Evolutionary conservation across 1,284 basidiomycete genomes (phyloP).

Genomic region (Microbotryum saponariae): DNA sequence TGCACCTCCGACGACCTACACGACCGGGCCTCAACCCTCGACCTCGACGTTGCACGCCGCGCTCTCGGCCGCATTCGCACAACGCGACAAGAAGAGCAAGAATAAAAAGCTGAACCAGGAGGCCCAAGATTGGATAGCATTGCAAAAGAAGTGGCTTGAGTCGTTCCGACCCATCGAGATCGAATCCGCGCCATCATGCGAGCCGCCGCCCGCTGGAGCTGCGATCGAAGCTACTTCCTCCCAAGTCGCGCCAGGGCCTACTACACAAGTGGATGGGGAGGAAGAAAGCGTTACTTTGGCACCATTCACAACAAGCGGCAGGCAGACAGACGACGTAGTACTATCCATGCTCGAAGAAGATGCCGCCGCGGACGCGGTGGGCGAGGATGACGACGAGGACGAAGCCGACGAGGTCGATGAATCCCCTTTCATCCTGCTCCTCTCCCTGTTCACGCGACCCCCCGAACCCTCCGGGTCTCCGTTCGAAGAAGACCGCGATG

Average conservation of each 20-base stretch:
- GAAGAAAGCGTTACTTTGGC: not conserved
- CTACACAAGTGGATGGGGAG: not conserved
- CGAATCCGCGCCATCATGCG: no score
- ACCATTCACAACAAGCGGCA: not conserved
- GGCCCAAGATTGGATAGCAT: constrained; percentile 6
- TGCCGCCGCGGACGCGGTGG: no score
- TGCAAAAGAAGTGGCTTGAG: constrained; percentile 17
- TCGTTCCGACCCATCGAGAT: not conserved
- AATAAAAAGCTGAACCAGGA: constrained; percentile 17
- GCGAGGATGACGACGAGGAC: no score
- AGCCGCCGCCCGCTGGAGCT: no score
- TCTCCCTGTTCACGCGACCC: constrained; percentile 13
- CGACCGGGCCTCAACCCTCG: constrained; percentile 12
- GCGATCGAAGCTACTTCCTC: no score
- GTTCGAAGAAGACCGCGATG: not conserved
- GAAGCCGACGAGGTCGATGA: not conserved
- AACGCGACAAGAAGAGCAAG: constrained; percentile 26
- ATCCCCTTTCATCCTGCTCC: constrained; percentile 20
- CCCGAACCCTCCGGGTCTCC: not conserved
- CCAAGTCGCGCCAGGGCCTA: no score
- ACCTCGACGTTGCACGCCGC: constrained; percentile 2
- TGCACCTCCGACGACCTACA: not conserved
- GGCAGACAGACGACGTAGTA: not conserved
- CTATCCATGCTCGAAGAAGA: no score
- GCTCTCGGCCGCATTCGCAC: constrained; percentile 2